Evolutionary conservation across 129 eudicot genomes (phyloP), one percentile per base, ranked within the genome.

Genomic region (Centella asiatica): DNA sequence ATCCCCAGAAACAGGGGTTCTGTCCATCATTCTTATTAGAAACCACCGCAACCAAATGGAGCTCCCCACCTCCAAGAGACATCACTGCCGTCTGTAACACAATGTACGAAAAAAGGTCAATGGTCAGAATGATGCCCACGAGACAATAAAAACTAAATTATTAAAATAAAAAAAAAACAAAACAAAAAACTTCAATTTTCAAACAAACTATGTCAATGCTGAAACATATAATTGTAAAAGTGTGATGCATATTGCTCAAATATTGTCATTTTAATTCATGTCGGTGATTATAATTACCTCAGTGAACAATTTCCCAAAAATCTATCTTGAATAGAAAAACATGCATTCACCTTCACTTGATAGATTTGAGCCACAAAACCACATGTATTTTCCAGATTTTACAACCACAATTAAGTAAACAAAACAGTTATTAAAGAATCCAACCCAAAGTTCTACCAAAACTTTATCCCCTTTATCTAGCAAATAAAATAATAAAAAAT

Each of bases 21-120:
- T 70, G 73, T 33, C 79, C 79, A 24, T 73, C 74, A 39, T 68
- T 76, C 69, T 84, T 78, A 56, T 83, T 71, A 2, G 95, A 85
- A 46, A 72, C 85, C 96, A 93, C 88, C 62, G 99, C 96, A 68
- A 93, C 99, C 71, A 93, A 74, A 64, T 93, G 96, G 50, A 93
- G 79, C 76, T 93, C 99, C 44, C 77, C 76, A 24, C 68, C 81
- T 47, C 87, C 95, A 44, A 80, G 75, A 55, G 84, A 54, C 67
- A 82, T 72, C 59, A 93, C 87, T 48, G 96, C 99, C 37, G 99
- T 83, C 99, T 93, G 82, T 64, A n/a, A 69, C 25, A 65, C 5
- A 65, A 36, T 50, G 39, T 64, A 29, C 59, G 45, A 33, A 57
- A 44, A 66, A 73, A 56, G 52, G 32, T 39, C 39, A 27, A 34